phyloP scores from a whole-genome alignment of 2,329 filamentous ascomycete species.

The Gaeumannomyces sp. region DNA sequence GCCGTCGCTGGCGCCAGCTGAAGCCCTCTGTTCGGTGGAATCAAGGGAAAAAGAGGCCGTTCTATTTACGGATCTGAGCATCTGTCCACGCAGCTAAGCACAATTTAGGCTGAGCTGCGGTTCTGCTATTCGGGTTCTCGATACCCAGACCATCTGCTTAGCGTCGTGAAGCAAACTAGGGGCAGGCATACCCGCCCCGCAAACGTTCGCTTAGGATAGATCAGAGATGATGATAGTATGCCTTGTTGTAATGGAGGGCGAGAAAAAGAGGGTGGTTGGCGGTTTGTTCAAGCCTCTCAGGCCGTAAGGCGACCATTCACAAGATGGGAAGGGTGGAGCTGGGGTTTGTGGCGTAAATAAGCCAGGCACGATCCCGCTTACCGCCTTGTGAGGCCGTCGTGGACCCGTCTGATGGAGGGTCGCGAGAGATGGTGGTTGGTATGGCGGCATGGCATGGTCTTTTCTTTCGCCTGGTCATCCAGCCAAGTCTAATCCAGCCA shows the following conservation, averaged over 20 bases:
- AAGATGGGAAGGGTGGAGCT: not conserved
- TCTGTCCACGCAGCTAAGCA: not conserved
- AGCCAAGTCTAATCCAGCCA: not conserved
- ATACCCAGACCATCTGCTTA: not conserved
- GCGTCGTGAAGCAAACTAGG: not conserved
- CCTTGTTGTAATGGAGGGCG: not conserved
- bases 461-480: not conserved
- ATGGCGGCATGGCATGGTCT: not conserved
- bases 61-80: not conserved
- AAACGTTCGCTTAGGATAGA: not conserved
- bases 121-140: not conserved
- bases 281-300: not conserved
- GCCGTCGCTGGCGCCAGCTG: not conserved
- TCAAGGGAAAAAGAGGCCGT: not conserved
- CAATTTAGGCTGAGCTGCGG: not conserved
- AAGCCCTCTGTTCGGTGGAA: not conserved
- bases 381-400: not conserved
- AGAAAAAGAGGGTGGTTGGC: not conserved
- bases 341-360: slow-evolving; percentile 7
- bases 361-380: slow-evolving; percentile 1
- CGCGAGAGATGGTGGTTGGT: not conserved
- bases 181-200: not conserved
- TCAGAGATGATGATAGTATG: not conserved
- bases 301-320: slow-evolving; percentile 16
- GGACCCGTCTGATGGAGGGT: not conserved